Conservation (phyloP, 2,329 filamentous ascomycete species). For the Fusarium sp. region DNA sequence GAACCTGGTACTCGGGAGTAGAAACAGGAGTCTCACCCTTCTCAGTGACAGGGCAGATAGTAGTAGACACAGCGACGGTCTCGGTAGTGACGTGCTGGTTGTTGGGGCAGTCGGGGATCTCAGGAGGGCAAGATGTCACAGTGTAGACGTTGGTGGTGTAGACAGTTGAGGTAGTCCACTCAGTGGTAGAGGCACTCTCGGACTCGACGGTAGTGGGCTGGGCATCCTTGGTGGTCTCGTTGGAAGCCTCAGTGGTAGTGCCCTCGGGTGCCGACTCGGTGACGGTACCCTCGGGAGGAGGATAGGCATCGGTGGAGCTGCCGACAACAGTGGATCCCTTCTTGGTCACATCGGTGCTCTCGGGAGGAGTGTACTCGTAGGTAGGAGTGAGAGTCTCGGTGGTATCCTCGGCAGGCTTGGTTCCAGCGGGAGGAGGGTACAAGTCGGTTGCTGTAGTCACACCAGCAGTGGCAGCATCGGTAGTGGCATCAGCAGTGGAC, state of each 20-base stretch:
- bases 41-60: slow-evolving; percentile 39
- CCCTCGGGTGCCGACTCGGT: not conserved
- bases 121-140: slow-evolving; percentile 35
- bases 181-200: slow-evolving; percentile 15
- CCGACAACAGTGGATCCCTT: slow-evolving; percentile 19
- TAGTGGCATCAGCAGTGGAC: slow-evolving; percentile 3
- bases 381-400: slow-evolving; percentile 23
- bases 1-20: slow-evolving; percentile 7
- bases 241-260: slow-evolving; percentile 13
- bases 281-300: slow-evolving; percentile 14
- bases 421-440: slow-evolving; percentile 22
- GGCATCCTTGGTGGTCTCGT: slow-evolving; percentile 15
- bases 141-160: slow-evolving; percentile 42
- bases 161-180: slow-evolving; percentile 32
- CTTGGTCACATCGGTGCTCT: slow-evolving; percentile 19
- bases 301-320: slow-evolving; percentile 13
- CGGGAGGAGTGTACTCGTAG: slow-evolving; percentile 14
- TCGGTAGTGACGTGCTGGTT: slow-evolving; percentile 33
- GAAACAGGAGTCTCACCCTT: slow-evolving; percentile 17
- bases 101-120: slow-evolving; percentile 36
- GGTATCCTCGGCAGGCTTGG: slow-evolving; percentile 12
- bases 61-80: slow-evolving; percentile 41
- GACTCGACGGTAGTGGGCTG: not conserved
- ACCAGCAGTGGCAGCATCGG: slow-evolving; percentile 1
- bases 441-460: slow-evolving; percentile 6